Evolutionary conservation across 306 rosid genomes (phyloP).

Genomic region (Dryas drummondii): DNA sequence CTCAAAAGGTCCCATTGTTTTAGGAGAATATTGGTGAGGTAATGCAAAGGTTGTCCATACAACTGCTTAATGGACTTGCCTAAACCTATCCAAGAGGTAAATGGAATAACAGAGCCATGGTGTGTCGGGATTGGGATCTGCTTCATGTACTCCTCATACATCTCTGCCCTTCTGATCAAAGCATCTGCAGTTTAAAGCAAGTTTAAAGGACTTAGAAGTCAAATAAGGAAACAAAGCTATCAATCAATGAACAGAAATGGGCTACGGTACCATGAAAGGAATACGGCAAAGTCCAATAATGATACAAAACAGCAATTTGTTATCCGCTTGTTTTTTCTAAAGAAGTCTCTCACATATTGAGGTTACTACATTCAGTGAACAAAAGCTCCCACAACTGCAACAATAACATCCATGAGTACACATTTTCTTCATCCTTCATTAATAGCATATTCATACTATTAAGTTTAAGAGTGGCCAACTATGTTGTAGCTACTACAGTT

Average conservation of each 20-base stretch:
- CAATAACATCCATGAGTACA: background rate
- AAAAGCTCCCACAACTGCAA: background rate
- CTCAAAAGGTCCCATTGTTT: slow-evolving; percentile 84
- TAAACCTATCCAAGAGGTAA: slow-evolving; percentile 75
- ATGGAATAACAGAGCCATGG: slow-evolving; percentile 79
- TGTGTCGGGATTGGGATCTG: slow-evolving; percentile 62
- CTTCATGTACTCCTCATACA: slow-evolving; percentile 93
- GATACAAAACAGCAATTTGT: background rate
- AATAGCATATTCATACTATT: background rate
- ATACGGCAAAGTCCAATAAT: background rate
- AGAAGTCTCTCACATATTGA: background rate
- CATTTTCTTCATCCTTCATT: background rate
- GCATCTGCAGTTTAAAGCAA: slow-evolving; percentile 38
- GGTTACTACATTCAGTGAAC: background rate
- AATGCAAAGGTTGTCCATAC: slow-evolving; percentile 86
- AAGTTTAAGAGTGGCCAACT: background rate
- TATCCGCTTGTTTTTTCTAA: background rate
- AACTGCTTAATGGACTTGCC: slow-evolving; percentile 78
- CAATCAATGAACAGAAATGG: background rate
- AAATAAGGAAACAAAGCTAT: slow-evolving; percentile 5
- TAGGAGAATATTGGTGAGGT: slow-evolving; percentile 75
- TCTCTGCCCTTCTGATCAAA: slow-evolving; percentile 64
- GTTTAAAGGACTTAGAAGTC: slow-evolving; percentile 6
- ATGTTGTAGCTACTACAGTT: background rate
- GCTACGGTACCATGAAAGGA: no score